These are phyloP conservation scores for Penicillium glabrum DNA, from an alignment of 2,329 filamentous ascomycete genomes.

Conservation along the genomic window DNA sequence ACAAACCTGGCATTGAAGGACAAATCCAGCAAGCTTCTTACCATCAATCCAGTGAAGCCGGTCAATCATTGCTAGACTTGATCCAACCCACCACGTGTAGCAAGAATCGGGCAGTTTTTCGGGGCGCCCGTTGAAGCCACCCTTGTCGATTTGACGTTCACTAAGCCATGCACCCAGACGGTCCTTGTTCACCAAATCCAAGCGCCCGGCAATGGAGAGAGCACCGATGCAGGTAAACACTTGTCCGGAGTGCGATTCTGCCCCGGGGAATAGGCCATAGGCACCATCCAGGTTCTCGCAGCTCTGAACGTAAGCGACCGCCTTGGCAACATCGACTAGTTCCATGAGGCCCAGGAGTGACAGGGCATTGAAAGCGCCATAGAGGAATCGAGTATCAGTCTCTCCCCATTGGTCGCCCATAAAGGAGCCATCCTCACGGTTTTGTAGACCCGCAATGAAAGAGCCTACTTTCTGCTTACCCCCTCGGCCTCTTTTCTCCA, in stretches of 20 bases:
- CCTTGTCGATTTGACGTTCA: constrained; percentile 82
- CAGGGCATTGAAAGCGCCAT: constrained; percentile 83
- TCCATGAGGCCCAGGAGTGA: constrained; percentile 75
- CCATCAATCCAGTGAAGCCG: constrained; percentile 92
- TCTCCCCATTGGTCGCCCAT: constrained; percentile 96
- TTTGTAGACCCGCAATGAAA: constrained; percentile 81
- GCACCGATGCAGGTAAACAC: constrained; percentile 93
- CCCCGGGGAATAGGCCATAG: constrained; percentile 84
- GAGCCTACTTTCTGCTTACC: constrained; percentile 73
- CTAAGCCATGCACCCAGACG: constrained; percentile 87
- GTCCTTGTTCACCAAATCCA: constrained; percentile 80
- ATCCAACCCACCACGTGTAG: constrained; percentile 98
- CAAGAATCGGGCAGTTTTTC: constrained; percentile 97
- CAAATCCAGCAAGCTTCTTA: constrained; percentile 74
- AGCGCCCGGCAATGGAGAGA: constrained; percentile 75
- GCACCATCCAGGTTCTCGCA: constrained; percentile 95
- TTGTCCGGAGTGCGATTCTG: constrained; percentile 92
- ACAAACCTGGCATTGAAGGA: constrained; percentile 74
- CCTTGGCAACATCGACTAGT: constrained; percentile 75
- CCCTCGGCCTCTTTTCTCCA: constrained; percentile 67
- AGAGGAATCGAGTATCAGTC: constrained; percentile 91
- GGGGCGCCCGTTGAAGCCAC: constrained; percentile 88
- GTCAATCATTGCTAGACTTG: constrained; percentile 84
- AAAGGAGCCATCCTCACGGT: constrained; percentile 79
- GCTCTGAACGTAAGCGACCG: constrained; percentile 73